Conservation (phyloP, 306 rosid species). For the Cyclanthera cordifolia region DNA sequence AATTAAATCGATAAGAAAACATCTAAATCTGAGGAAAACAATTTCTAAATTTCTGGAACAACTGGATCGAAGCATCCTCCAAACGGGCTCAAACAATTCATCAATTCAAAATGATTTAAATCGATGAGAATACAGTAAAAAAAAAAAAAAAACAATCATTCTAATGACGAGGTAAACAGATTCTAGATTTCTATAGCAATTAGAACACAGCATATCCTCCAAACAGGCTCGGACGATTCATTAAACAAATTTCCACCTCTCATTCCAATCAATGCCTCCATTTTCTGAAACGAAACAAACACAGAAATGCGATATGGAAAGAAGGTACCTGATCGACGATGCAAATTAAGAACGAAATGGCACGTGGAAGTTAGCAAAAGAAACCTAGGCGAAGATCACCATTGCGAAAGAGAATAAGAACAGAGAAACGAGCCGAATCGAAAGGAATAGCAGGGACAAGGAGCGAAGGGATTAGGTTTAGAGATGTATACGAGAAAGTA, state of each 20-base stretch:
- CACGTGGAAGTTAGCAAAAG: background rate
- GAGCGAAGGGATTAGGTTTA: background rate
- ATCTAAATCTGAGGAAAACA: background rate
- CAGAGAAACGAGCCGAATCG: constrained; percentile 1
- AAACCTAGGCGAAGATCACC: background rate
- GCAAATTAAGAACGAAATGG: background rate
- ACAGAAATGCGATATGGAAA: background rate
- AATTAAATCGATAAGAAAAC: background rate
- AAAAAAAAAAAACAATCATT: no score
- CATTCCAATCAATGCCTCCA: background rate
- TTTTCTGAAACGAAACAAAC: background rate
- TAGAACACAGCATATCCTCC: background rate
- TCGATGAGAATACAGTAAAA: no score
- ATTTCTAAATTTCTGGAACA: background rate
- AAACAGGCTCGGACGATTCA: background rate
- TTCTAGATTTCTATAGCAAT: background rate
- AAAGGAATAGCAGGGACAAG: background rate
- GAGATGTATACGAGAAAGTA: constrained; percentile 10
- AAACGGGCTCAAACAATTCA: background rate
- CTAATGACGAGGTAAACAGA: background rate
- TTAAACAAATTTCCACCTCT: background rate
- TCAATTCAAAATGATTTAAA: no score
- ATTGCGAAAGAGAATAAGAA: background rate
- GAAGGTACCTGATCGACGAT: constrained; percentile 1
- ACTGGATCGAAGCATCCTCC: background rate